Base-by-base conservation (phyloP, 352 stramenopile genomes). In the Pythium aristosporum region DNA sequence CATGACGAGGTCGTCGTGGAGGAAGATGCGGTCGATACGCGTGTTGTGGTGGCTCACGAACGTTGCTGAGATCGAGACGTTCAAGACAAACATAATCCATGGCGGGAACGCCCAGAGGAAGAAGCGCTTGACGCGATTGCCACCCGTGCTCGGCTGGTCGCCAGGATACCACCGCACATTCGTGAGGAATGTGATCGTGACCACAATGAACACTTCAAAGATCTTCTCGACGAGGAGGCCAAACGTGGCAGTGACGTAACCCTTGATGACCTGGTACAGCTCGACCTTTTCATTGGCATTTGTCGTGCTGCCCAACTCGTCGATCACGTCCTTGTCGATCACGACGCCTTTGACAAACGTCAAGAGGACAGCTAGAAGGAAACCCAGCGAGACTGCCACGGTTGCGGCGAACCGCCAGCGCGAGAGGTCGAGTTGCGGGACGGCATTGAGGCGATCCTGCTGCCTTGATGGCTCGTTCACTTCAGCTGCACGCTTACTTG, bases 21-120 rank as follows among this genome's bases (percentile, higher is more conserved):
- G 55, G 48, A 84, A 85, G 48, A 69, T 60, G 28, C 75, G 76
- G 15, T 66, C 52, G 13, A 79, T 49, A 0, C 71, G 68, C 0
- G 69, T 67, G 23, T 69, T 72, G 2, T 53, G 76, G 57, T 81
- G 71, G 28, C 77, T 68, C 57, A 82, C 73, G 39, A 76, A 80
- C 64, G 74, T 68, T 39, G 62, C 67, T 0, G 76, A 65, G 56
- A 84, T 68, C 4, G 68, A 73, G n/a, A 81, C 67, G 41, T 77
- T 80, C 20, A 84, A 23, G 13, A 80, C 41, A 62, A 71, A 84
- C 63, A 74, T 72, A n/a, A 81, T 62, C 32, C 70, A 41, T 6
- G 73, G 75, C 8, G 37, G 47, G 54, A 84, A 78, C 58, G 52
- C 67, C 55, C 68, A 75, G 2, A 81, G 50, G 13, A 61, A 51